Percentiles rank a stretch among this genome's conserved stretches.
Evolutionary conservation across 1,284 basidiomycete species (phyloP).

Genomic region (Calocybe gambosa): DNA sequence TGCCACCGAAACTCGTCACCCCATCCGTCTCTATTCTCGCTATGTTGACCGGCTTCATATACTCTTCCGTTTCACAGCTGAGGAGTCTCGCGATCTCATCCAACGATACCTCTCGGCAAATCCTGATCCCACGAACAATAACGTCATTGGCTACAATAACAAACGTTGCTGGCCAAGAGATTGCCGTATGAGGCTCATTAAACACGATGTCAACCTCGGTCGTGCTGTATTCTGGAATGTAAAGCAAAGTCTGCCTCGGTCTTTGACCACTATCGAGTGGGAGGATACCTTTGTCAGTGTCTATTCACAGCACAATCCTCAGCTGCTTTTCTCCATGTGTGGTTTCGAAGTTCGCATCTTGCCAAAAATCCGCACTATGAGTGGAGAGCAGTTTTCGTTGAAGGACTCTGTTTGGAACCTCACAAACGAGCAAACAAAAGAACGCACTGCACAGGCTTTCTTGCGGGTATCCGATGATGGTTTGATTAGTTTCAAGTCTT

Average conservation of each 20-base stretch:
- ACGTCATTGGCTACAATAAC: conserved; percentile 99
- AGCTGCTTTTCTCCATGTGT: conserved; percentile 96
- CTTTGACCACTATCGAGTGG: conserved; percentile 98
- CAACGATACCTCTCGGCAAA: conserved; percentile 96
- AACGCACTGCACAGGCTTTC: conserved; percentile 96
- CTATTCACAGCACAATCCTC: conserved; percentile 97
- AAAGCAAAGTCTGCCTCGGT: conserved; percentile 94
- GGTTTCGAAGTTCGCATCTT: conserved; percentile 97
- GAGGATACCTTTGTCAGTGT: conserved; percentile 96
- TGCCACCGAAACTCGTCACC: conserved; percentile 88
- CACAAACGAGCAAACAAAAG: conserved; percentile 94
- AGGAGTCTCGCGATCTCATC: conserved; percentile 96
- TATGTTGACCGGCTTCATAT: conserved; percentile 93
- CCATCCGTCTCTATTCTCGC: conserved; percentile 91
- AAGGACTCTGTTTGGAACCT: conserved; percentile 98
- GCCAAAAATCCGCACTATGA: conserved; percentile 91
- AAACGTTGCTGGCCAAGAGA: conserved; percentile 99
- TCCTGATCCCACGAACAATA: conserved; percentile 98
- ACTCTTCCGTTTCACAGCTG: conserved; percentile 97
- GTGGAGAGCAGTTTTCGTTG: conserved; percentile 93
- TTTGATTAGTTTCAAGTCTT: conserved; percentile 17
- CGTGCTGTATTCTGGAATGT: conserved; percentile 99
- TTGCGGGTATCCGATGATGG: conserved; percentile 95
- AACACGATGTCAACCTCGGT: conserved; percentile 98
- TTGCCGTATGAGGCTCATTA: conserved; percentile 98